Percentiles rank a stretch among this genome's conserved stretches.
phyloP scores from a whole-genome alignment of 2,329 filamentous ascomycete genomes.

The Colletotrichum salicis region DNA sequence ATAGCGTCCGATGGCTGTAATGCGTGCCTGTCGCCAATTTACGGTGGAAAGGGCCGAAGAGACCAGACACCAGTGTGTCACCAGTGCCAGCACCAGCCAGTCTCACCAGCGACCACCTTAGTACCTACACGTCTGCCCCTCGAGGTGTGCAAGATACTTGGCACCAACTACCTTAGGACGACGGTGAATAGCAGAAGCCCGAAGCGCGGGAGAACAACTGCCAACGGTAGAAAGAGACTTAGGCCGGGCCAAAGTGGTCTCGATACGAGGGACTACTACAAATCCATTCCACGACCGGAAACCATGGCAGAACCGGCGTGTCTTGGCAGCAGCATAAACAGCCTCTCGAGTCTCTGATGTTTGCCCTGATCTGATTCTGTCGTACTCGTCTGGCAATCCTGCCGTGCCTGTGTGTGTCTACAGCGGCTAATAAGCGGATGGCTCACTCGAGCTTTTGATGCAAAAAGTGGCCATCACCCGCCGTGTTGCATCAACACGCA shows the following conservation, averaged over 20 bases:
- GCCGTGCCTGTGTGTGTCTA: not conserved
- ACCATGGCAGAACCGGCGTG: slow-evolving; percentile 19
- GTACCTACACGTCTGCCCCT: not conserved
- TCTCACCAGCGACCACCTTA: not conserved
- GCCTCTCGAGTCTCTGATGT: not conserved
- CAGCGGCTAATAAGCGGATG: not conserved
- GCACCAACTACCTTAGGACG: no score
- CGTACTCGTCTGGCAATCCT: no score
- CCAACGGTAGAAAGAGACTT: not conserved
- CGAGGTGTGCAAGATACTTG: not conserved
- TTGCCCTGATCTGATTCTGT: not conserved
- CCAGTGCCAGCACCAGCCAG: not conserved
- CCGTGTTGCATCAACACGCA: not conserved
- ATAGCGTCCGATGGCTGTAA: not conserved
- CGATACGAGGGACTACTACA: slow-evolving; percentile 27
- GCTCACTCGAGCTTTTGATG: not conserved
- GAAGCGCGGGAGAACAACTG: slow-evolving; percentile 14
- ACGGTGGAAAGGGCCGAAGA: slow-evolving; percentile 9
- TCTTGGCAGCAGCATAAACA: slow-evolving; percentile 13
- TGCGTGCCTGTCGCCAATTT: not conserved
- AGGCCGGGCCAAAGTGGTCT: not conserved
- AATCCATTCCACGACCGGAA: slow-evolving; percentile 33
- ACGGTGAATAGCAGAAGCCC: slow-evolving; percentile 8
- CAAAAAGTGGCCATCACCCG: not conserved
- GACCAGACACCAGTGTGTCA: not conserved